These are phyloP conservation scores for Saccharomycopsis amapae DNA, from an alignment of 805 yeast genomes.

Conservation along the genomic window DNA sequence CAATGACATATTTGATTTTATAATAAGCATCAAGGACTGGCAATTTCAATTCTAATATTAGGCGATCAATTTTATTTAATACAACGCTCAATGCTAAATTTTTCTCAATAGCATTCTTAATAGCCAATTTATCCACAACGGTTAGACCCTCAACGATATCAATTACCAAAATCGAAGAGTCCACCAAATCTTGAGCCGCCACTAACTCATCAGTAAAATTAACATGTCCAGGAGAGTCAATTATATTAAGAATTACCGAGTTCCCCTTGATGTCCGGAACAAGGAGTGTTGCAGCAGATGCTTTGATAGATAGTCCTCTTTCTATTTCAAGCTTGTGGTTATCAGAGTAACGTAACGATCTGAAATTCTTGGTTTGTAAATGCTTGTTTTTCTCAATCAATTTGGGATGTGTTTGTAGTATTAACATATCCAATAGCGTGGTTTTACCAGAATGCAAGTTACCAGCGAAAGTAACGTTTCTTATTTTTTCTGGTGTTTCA, in stretches of 20 bases:
- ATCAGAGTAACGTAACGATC: conserved; percentile 61
- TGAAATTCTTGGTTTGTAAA: conserved; percentile 30
- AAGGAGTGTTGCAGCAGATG: conserved; percentile 55
- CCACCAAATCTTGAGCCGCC: conserved; percentile 50
- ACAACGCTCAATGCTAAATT: conserved; percentile 52
- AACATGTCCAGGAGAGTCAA: conserved; percentile 91
- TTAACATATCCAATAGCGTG: conserved; percentile 59
- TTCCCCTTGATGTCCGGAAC: conserved; percentile 45
- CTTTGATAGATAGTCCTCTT: conserved; percentile 61
- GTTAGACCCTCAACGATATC: conserved; percentile 83
- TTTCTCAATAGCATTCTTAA: conserved; percentile 45
- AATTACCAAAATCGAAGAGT: conserved; percentile 62
- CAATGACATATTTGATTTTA: conserved; percentile 55
- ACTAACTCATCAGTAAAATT: conserved; percentile 74
- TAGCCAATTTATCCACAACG: conserved; percentile 40
- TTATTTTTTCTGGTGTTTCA: conserved; percentile 50
- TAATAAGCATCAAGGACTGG: conserved; percentile 69
- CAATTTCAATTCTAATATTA: conserved; percentile 70
- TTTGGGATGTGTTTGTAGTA: conserved; percentile 55
- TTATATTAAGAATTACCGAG: conserved; percentile 52
- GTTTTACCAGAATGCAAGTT: conserved; percentile 84
- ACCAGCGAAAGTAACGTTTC: conserved; percentile 79
- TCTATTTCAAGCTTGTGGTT: conserved; percentile 60
- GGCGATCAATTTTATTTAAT: conserved; percentile 76
- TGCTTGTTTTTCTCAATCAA: conserved; percentile 25